Conservation (phyloP, 345 rosid species). For the Populus pruinosa region DNA sequence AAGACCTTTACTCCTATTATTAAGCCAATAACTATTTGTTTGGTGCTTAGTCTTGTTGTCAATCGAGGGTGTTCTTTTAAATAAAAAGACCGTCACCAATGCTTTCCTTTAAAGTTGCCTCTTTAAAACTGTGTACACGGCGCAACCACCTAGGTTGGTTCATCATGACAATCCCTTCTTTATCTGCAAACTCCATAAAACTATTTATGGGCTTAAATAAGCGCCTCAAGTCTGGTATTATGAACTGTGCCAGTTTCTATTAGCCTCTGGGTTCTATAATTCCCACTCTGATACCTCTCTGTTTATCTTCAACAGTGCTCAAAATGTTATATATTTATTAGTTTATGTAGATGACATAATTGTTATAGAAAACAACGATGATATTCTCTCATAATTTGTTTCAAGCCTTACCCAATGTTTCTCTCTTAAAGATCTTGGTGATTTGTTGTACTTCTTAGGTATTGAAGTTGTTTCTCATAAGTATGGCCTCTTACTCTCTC, state of each 20-base stretch:
- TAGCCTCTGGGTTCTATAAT: rapidly evolving
- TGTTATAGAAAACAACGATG: too few relatives aligned
- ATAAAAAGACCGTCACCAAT: background rate
- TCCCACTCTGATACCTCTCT: too few relatives aligned
- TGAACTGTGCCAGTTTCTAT: rapidly evolving
- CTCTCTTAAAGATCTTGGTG: too few relatives aligned
- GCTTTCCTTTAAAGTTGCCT: background rate
- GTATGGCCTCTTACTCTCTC: too few relatives aligned
- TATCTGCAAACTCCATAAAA: background rate
- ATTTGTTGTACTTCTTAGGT: too few relatives aligned
- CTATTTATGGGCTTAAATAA: background rate
- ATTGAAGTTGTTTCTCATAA: too few relatives aligned
- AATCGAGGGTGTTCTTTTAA: background rate
- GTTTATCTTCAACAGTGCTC: too few relatives aligned
- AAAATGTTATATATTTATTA: too few relatives aligned
- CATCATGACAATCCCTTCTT: background rate
- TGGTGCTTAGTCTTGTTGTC: background rate
- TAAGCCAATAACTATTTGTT: background rate
- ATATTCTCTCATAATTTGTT: too few relatives aligned
- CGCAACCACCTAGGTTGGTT: background rate
- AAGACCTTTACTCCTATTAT: too few relatives aligned
- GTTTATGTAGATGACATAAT: too few relatives aligned
- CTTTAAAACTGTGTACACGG: background rate
- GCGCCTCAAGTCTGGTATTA: background rate
- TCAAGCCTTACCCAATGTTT: too few relatives aligned